phyloP scores from a whole-genome alignment of 352 stramenopile species.

The Phytophthora colocasiae region DNA sequence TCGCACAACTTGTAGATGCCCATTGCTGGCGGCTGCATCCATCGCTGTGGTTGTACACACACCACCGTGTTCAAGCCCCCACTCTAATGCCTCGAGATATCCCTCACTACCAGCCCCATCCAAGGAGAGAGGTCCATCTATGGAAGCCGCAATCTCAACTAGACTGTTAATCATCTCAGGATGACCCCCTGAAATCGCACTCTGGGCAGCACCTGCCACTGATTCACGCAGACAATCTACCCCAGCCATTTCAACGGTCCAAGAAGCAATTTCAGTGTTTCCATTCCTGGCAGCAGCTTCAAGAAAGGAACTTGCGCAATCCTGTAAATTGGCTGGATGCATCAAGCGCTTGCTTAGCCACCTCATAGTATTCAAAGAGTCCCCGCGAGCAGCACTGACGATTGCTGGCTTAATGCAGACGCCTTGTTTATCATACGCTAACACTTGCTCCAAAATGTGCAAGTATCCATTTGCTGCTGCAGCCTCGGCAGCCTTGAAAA shows the following conservation, averaged over 20 bases:
- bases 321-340: neutral
- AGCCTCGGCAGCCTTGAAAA: slow-evolving; percentile 32
- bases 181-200: slow-evolving; percentile 32
- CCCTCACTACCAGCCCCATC: slow-evolving; percentile 29
- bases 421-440: slow-evolving; percentile 28
- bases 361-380: slow-evolving; percentile 12
- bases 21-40: slow-evolving; percentile 30
- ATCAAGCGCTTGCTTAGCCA: slow-evolving; percentile 28
- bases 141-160: slow-evolving; percentile 15
- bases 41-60: slow-evolving; percentile 26
- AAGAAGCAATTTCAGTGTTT: slow-evolving; percentile 21
- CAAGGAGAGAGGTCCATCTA: slow-evolving; percentile 17
- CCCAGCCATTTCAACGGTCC: slow-evolving; percentile 24
- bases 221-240: slow-evolving; percentile 22
- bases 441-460: slow-evolving; percentile 29
- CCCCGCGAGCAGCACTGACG: slow-evolving; percentile 17
- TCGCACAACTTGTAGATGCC: slow-evolving; percentile 29
- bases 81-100: slow-evolving; percentile 28
- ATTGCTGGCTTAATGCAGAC: slow-evolving; percentile 20
- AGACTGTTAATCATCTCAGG: slow-evolving; percentile 27
- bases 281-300: slow-evolving; percentile 23
- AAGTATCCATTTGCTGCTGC: slow-evolving; percentile 23
- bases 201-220: slow-evolving; percentile 21
- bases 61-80: slow-evolving; percentile 27
- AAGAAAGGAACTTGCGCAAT: slow-evolving; percentile 21